Percentiles rank a stretch among this genome's conserved stretches.
Conservation (phyloP, 1,139 yeast genomes). For the Yamadazyma sp. region DNA sequence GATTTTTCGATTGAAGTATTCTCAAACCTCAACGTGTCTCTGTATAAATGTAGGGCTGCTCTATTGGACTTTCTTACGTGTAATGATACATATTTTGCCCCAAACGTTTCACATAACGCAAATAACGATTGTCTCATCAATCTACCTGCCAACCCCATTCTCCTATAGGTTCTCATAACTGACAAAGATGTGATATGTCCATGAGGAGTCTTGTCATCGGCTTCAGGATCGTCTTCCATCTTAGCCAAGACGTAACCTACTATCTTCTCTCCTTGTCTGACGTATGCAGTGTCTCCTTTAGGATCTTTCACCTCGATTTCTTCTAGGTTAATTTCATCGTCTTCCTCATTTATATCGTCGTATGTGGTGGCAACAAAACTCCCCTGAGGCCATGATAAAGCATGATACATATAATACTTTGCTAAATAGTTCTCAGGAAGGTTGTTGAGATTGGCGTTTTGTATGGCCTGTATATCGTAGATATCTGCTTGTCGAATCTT, state of each 20-base stretch:
- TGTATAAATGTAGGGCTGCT: constrained; percentile 91
- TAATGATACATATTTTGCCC: constrained; percentile 80
- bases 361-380: constrained; percentile 91
- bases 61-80: constrained; percentile 93
- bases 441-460: constrained; percentile 89
- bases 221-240: constrained; percentile 92
- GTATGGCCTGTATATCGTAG: constrained; percentile 90
- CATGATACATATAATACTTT: constrained; percentile 91
- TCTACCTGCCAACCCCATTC: constrained; percentile 93
- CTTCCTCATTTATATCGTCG: constrained; percentile 38
- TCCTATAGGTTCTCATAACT: constrained; percentile 92
- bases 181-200: constrained; percentile 94
- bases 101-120: constrained; percentile 79
- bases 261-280: constrained; percentile 68
- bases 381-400: constrained; percentile 96
- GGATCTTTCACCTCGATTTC: constrained; percentile 35
- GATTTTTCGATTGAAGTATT: constrained; percentile 79
- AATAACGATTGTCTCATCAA: constrained; percentile 83
- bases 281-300: constrained; percentile 57
- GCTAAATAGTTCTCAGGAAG: constrained; percentile 92
- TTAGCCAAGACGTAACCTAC: constrained; percentile 95
- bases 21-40: constrained; percentile 81
- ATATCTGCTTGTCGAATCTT: constrained; percentile 88
- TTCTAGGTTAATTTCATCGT: constrained; percentile 30
- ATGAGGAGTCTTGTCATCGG: constrained; percentile 71